Evolutionary conservation across 2,329 filamentous ascomycete genomes (phyloP).

Genomic region (Pestalotiopsis sp.): DNA sequence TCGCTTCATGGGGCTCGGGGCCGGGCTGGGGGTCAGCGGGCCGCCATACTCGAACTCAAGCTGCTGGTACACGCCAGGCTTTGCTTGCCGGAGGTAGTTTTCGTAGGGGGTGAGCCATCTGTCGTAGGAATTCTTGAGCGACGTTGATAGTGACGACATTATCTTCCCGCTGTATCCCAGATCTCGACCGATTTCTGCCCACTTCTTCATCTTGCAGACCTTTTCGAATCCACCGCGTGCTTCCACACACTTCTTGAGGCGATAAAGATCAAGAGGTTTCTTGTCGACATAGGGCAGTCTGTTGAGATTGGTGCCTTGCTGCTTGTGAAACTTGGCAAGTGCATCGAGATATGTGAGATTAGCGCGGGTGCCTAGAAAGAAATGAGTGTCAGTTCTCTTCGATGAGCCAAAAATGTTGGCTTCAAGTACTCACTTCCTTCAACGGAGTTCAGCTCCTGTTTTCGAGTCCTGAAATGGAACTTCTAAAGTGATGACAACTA

Average conservation of each 20-base stretch:
- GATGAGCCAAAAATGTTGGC: not conserved
- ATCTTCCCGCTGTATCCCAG: conserved; percentile 98
- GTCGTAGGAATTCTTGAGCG: conserved; percentile 96
- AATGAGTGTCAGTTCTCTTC: conserved; percentile 17
- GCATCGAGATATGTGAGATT: conserved; percentile 97
- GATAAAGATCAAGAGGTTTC: conserved; percentile 92
- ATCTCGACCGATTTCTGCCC: conserved; percentile 97
- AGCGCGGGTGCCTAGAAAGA: conserved; percentile 75
- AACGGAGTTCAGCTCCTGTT: conserved; percentile 95
- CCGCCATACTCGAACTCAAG: conserved; percentile 92
- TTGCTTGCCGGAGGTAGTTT: conserved; percentile 87
- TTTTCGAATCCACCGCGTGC: conserved; percentile 92
- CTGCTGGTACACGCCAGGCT: conserved; percentile 95
- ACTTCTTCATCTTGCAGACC: conserved; percentile 97
- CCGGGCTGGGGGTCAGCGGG: conserved; percentile 77
- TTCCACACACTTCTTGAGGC: conserved; percentile 95
- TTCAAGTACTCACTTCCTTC: conserved; percentile 75
- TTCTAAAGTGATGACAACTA: conserved; percentile 55
- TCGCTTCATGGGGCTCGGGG: conserved; percentile 71
- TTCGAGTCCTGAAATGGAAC: conserved; percentile 95
- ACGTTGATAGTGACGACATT: conserved; percentile 97
- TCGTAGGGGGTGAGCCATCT: conserved; percentile 97
- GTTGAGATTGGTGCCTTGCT: conserved; percentile 91
- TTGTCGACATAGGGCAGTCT: conserved; percentile 97
- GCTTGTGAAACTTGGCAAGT: conserved; percentile 93